Evolutionary conservation across 2,329 filamentous ascomycete genomes (phyloP).

Genomic region (Colletotrichum sp.): DNA sequence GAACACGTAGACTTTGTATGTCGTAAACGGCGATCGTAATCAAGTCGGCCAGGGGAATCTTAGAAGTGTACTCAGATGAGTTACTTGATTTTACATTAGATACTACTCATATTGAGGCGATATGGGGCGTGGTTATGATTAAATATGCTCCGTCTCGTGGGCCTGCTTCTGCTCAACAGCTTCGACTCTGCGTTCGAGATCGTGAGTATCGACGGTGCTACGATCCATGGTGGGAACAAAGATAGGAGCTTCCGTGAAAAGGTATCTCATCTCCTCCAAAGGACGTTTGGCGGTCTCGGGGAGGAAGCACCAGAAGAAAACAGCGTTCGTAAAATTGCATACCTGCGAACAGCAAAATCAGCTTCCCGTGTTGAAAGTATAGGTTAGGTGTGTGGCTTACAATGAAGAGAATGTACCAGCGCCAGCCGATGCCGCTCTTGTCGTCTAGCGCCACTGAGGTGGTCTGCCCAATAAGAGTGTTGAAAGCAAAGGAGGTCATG

Average conservation of each 20-base stretch:
- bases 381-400: slow-evolving; percentile 23
- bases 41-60: not conserved
- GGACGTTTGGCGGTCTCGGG: slow-evolving; percentile 69
- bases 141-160: slow-evolving; percentile 4
- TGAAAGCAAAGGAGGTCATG: slow-evolving; percentile 76
- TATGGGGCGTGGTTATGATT: not conserved
- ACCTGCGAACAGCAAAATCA: slow-evolving; percentile 31
- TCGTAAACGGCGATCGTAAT: not conserved
- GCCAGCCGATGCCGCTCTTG: slow-evolving; percentile 46
- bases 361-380: not conserved
- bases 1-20: not conserved
- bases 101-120: not conserved
- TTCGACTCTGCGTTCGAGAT: slow-evolving; percentile 62
- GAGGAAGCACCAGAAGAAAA: slow-evolving; percentile 66
- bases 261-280: slow-evolving; percentile 71
- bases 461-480: slow-evolving; percentile 75
- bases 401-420: slow-evolving; percentile 52
- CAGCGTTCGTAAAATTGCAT: slow-evolving; percentile 61
- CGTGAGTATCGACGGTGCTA: slow-evolving; percentile 41
- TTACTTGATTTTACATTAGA: not conserved
- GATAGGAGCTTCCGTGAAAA: slow-evolving; percentile 68
- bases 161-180: slow-evolving; percentile 59
- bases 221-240: slow-evolving; percentile 64
- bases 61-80: not conserved
- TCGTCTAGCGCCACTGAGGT: slow-evolving; percentile 59